Percentiles rank a stretch among this genome's conserved stretches.
These are phyloP conservation scores for Tympanopsis confertula DNA, from an alignment of 2,329 filamentous ascomycete species.

Conservation along the genomic window DNA sequence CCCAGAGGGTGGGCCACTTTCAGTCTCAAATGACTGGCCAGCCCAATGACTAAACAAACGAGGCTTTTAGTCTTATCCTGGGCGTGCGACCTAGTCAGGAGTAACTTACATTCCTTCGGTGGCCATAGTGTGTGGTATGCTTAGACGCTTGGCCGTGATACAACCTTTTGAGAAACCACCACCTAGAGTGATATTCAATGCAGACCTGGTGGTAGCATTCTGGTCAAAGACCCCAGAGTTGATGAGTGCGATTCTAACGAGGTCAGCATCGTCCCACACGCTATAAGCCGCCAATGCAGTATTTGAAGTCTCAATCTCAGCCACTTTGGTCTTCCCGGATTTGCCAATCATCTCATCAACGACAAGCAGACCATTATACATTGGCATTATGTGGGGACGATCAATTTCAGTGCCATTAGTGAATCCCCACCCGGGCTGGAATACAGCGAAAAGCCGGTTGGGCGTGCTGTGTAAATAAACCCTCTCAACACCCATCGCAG, in stretches of 20 bases:
- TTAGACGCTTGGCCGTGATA: no score
- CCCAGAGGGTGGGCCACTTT: background rate
- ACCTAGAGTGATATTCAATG: background rate
- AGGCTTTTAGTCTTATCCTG: no score
- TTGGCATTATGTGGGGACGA: constrained; percentile 1
- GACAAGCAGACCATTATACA: background rate
- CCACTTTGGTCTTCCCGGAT: background rate
- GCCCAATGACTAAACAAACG: background rate
- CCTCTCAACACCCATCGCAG: background rate
- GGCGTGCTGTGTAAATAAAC: constrained; percentile 1
- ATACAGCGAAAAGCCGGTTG: background rate
- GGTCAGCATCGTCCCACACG: background rate
- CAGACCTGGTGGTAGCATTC: background rate
- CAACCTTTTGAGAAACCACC: no score
- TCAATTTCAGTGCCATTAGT: constrained; percentile 1
- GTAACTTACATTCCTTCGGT: no score
- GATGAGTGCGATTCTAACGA: background rate
- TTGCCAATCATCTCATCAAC: background rate
- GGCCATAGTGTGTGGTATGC: no score
- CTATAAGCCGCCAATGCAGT: background rate
- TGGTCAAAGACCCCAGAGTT: background rate
- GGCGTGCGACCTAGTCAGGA: no score
- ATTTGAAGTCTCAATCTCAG: background rate
- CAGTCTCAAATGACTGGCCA: constrained; percentile 1
- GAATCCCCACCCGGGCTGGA: constrained; percentile 1